Base-by-base conservation (phyloP, 495 filamentous ascomycete species). In the Xylaria palmicola region DNA sequence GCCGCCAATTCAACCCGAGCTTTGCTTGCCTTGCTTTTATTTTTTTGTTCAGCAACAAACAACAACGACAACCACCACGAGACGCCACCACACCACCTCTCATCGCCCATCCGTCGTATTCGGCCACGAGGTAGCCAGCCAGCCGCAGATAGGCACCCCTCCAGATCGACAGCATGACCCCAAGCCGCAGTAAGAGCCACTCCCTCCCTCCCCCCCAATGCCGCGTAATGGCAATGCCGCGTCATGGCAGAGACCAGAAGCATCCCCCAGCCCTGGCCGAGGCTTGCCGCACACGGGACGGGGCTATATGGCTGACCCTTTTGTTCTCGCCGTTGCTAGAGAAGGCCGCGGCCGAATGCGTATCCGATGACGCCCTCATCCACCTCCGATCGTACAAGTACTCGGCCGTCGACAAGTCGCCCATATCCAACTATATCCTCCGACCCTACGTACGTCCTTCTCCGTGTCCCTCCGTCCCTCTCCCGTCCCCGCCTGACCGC, bases 351-450 rank as follows among this genome's bases (percentile, higher is more conserved):
- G 79, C 81, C 73, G 82, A 84, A 66, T 84, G 82, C 68, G 74
- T 85, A 50, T 84, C 81, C 26, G 81, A 84, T 50, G 83, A 85
- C 44, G 82, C 82, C n/a, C 77, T 85, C 51, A 78, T 90, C 26
- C 92, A 96, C 71, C 86, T 98, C 63, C 94, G 93, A 74, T 86
- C 85, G 26, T 98, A 98, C 86, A 95, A 97, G 72, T 98, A 98
- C 75, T 92, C 90, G 67, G 88, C 88, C 70, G 93, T 98, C 69
- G 94, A 98, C 81, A 96, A 97, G 75, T 97, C 92, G n/a, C 84
- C 87, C 55, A 88, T 98, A 40, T 97, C 95, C 41, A 81, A 88
- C 67, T 96, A 98, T 74, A 92, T 98, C 72, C 82, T 98, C 37
- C 89, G 85, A 64, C 93, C 95, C 70, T 98, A 97, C 73, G 93